These are phyloP conservation scores for Canavalia ensiformis DNA, from an alignment of 306 rosid genomes.

Conservation along the genomic window DNA sequence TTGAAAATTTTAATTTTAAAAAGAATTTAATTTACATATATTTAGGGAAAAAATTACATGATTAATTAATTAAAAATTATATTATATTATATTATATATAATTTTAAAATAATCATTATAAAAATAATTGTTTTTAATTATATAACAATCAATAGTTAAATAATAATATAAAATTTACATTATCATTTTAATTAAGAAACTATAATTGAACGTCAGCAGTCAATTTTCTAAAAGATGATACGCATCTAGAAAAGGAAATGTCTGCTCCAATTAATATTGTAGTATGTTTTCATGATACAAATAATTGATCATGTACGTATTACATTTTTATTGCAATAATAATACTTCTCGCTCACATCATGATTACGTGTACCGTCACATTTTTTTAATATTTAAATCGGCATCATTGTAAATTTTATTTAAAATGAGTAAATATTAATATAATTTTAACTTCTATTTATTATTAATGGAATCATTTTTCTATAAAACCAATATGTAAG, in stretches of 20 bases:
- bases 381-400: background rate
- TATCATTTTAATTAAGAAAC: background rate
- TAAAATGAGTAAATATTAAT: background rate
- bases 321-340: background rate
- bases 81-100: too few species aligned
- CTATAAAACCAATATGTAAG: background rate
- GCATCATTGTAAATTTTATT: background rate
- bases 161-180: background rate
- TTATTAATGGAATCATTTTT: background rate
- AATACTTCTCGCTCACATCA: background rate
- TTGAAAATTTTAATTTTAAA: too few species aligned
- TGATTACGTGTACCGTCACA: background rate
- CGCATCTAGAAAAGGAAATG: background rate
- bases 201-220: background rate
- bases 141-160: too few species aligned
- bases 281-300: background rate
- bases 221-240: background rate
- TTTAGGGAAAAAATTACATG: too few species aligned
- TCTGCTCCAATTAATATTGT: background rate
- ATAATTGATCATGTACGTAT: background rate
- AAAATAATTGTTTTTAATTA: too few species aligned
- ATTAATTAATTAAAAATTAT: too few species aligned
- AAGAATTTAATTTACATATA: too few species aligned
- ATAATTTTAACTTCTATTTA: background rate
- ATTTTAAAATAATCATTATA: too few species aligned